A percentile compares a stretch with the other conserved stretches of the same genome.
Evolutionary conservation across 2,329 filamentous ascomycete genomes (phyloP).

Genomic region (Gremmenia infestans): DNA sequence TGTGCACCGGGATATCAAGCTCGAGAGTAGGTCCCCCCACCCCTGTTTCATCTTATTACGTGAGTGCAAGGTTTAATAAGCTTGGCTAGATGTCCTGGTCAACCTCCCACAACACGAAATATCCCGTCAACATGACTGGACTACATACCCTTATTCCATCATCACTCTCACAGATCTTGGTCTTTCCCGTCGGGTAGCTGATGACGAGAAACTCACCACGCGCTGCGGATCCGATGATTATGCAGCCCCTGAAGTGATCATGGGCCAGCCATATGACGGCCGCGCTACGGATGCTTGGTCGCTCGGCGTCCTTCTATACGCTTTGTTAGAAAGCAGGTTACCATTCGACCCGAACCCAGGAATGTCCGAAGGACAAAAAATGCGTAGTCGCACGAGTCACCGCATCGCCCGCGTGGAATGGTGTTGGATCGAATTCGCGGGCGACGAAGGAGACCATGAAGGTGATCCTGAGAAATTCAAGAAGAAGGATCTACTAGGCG

Average conservation of each 20-base stretch:
- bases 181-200: conserved; percentile 77
- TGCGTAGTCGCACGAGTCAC: conserved; percentile 79
- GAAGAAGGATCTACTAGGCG: conserved; percentile 63
- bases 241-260: conserved; percentile 90
- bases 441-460: conserved; percentile 84
- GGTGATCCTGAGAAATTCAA: conserved; percentile 55
- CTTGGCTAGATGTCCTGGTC: conserved; percentile 72
- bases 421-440: conserved; percentile 85
- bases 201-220: conserved; percentile 85
- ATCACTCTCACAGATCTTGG: conserved; percentile 89
- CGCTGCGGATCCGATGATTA: conserved; percentile 97
- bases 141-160: conserved; percentile 72
- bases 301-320: conserved; percentile 86
- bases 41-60: conserved; percentile 15
- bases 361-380: conserved; percentile 68
- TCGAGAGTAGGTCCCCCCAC: conserved; percentile 69
- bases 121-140: conserved; percentile 62
- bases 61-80: conserved; percentile 8
- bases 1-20: conserved; percentile 95
- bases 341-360: conserved; percentile 89
- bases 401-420: conserved; percentile 95
- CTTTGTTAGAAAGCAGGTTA: conserved; percentile 84
- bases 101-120: conserved; percentile 71
- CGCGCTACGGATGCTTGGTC: conserved; percentile 93
- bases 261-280: conserved; percentile 92